Percentiles rank a stretch among this genome's conserved stretches.
phyloP scores from a whole-genome alignment of 495 filamentous ascomycete species.

The Penicillium ucsense region DNA sequence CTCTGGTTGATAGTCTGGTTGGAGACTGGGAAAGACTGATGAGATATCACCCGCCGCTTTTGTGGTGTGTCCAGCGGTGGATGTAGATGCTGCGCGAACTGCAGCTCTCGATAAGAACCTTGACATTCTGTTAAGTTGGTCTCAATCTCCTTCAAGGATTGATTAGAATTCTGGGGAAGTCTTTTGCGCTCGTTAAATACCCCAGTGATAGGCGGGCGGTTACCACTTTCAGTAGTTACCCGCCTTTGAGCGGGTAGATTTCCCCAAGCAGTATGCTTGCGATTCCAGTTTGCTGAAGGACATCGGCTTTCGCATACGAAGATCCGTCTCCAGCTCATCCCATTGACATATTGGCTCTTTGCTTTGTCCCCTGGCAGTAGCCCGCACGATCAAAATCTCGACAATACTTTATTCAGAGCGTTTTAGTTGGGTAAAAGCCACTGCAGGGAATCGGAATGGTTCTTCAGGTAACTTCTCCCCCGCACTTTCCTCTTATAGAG shows the following conservation, averaged over 20 bases:
- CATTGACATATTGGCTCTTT: too few relatives aligned
- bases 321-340: too few relatives aligned
- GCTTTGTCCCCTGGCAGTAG: too few relatives aligned
- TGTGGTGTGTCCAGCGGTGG: constrained; percentile 23
- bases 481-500: too few relatives aligned
- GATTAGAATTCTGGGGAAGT: neutral
- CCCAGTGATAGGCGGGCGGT: neutral
- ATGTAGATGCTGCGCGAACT: constrained; percentile 27
- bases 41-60: constrained; percentile 67
- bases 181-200: neutral
- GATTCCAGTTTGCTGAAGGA: too few relatives aligned
- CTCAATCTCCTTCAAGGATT: neutral
- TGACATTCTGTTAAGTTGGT: constrained; percentile 14
- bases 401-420: too few relatives aligned
- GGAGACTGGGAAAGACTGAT: constrained; percentile 69
- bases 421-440: too few relatives aligned
- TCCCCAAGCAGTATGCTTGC: neutral
- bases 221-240: constrained; percentile 1
- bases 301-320: too few relatives aligned
- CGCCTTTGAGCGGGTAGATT: neutral
- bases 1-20: constrained; percentile 49
- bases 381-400: too few relatives aligned
- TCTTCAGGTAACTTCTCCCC: too few relatives aligned
- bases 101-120: constrained; percentile 23
- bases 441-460: too few relatives aligned